phyloP scores from a whole-genome alignment of 768 basidiomycete species.

The Tylopilus balloui region DNA sequence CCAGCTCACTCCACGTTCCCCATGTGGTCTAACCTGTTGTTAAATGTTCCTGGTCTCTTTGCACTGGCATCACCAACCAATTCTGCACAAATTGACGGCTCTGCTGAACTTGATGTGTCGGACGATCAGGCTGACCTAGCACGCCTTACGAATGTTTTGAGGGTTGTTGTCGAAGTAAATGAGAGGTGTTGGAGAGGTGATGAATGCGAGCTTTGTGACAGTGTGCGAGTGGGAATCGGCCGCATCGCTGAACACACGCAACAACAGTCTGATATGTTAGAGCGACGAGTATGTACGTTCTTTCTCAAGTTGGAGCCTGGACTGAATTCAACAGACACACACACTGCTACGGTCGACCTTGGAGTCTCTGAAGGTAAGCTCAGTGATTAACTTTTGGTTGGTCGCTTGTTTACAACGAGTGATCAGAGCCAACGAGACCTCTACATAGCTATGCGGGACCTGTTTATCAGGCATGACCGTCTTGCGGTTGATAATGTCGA shows the following conservation, averaged over 20 bases:
- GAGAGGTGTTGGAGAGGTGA: conserved; percentile 82
- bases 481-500: conserved; percentile 87
- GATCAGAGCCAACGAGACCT: conserved; percentile 73
- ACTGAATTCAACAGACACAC: conserved; percentile 46
- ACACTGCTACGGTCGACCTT: conserved; percentile 61
- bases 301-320: neutral
- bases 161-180: conserved; percentile 72
- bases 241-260: conserved; percentile 66
- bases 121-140: conserved; percentile 73
- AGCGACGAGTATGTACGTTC: conserved; percentile 54
- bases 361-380: conserved; percentile 68
- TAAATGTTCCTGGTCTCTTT: conserved; percentile 32
- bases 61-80: neutral
- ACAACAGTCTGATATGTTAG: conserved; percentile 68
- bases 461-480: conserved; percentile 85
- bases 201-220: conserved; percentile 74
- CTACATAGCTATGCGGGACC: conserved; percentile 81
- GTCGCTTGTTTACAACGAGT: conserved; percentile 7
- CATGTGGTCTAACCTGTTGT: conserved; percentile 37
- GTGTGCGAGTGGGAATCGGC: conserved; percentile 71
- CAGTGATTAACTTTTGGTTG: neutral
- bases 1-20: conserved; percentile 68
- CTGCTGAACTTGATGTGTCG: conserved; percentile 26
- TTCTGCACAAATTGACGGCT: conserved; percentile 7
- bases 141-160: conserved; percentile 76